Evolutionary conservation across 2,329 filamentous ascomycete genomes (phyloP).

Genomic region (Blumeria hordei): DNA sequence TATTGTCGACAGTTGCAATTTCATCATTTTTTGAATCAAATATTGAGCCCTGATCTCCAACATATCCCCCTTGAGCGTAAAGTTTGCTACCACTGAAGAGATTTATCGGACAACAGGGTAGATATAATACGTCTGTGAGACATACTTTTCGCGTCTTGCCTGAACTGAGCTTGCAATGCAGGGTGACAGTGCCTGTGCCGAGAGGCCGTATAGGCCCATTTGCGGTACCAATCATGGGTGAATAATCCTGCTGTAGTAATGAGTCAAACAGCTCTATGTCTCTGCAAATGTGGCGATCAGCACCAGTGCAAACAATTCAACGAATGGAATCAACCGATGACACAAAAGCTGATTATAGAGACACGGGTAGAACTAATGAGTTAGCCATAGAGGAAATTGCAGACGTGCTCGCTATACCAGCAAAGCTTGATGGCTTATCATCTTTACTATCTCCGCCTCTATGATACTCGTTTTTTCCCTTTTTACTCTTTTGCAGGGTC

Average conservation of each 20-base stretch:
- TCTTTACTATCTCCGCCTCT: not conserved
- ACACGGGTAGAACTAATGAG: not conserved
- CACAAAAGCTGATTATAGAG: not conserved
- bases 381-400: not conserved
- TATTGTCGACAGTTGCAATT: conserved; percentile 1
- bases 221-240: not conserved
- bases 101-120: not conserved
- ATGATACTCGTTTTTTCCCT: not conserved
- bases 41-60: not conserved
- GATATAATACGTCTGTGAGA: not conserved
- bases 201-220: not conserved
- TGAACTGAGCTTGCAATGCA: not conserved
- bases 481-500: not conserved
- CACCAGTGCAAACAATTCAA: not conserved
- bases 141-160: not conserved
- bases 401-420: not conserved
- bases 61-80: not conserved
- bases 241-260: not conserved
- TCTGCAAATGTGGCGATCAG: not conserved
- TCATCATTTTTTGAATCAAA: not conserved
- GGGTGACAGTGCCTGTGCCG: not conserved
- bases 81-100: not conserved
- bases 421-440: not conserved
- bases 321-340: not conserved
- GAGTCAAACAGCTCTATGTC: not conserved